Base-by-base conservation (phyloP, 805 yeast species). In the Wickerhamomyces silvicola region DNA sequence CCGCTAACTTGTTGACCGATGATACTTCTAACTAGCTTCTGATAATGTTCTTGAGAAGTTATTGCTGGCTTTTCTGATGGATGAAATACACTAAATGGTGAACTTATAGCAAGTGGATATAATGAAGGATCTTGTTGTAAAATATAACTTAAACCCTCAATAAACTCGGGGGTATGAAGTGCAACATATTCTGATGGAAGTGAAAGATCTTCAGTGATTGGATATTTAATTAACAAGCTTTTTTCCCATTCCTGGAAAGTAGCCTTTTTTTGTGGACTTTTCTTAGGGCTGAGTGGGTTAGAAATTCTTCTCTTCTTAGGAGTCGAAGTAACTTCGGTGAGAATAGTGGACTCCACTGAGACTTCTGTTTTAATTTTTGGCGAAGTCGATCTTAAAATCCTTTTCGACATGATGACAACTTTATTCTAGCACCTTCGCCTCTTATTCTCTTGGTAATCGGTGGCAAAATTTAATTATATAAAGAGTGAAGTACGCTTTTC, bases 1-100 rank as follows among this genome's bases (percentile, higher is more conserved):
- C 95, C 95, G 41, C 83, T 76, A 9, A 83, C 72, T 50, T 82
- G 92, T 52, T 83, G 92, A 0, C 81, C 68, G 3, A 82, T 70
- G 4, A 83, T 71, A 5, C 74, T 66, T 26, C 64, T 55, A 2
- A 63, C 63, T 7, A 75, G 49, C 13, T 61, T 57, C 15, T 56
- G 55, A 38, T 67, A 72, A 31, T 68, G 66, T 30, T 52, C 57
- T 10, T 57, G 52, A 12, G 46, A 20, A 7, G 45, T 32, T 7
- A 27, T 19, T 3, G 29, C 22, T 10, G 43, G 41, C 16, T 29
- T 38, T 11, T 39, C 36, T 8, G 35, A 38, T 8, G 25, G 37
- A 6, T 43, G 33, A 31, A 59, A 64, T 5, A 48, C 35, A 1
- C 47, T 36, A 37, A 65, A 66, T 4, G 51, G 50, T 5, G 39